Percentiles rank a stretch among this genome's conserved stretches.
Conservation (phyloP, 73 alveolate species). For the Paraurostyla sp. region DNA sequence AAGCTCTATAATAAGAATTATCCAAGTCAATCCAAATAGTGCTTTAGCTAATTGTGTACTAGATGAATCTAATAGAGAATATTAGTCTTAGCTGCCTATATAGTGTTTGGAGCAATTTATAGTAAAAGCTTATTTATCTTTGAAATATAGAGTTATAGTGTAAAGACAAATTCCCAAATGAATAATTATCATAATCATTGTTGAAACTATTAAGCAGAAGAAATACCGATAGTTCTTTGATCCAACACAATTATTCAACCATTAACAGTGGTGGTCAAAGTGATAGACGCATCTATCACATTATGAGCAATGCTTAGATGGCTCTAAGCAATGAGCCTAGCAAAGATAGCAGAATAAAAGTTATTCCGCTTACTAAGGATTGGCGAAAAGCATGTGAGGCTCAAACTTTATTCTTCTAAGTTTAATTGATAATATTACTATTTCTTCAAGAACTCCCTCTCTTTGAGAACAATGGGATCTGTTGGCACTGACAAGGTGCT, state of each 20-base stretch:
- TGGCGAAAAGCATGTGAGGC: not conserved
- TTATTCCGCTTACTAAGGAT: not conserved
- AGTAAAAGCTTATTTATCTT: not conserved
- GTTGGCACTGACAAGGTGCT: constrained; percentile 46
- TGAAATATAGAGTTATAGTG: not conserved
- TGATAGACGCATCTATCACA: constrained; percentile 90
- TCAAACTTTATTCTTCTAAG: not conserved
- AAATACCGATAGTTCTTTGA: constrained; percentile 70
- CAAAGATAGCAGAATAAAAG: constrained; percentile 60
- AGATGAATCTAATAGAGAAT: no score
- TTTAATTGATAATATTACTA: not conserved
- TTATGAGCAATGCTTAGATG: constrained; percentile 85
- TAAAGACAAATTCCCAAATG: constrained; percentile 12
- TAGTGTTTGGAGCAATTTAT: not conserved
- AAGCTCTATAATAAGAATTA: constrained; percentile 3
- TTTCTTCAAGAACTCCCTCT: constrained; percentile 10
- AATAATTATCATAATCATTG: not conserved
- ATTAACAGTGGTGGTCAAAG: constrained; percentile 93
- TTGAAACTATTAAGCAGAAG: constrained; percentile 11
- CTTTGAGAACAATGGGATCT: constrained; percentile 32
- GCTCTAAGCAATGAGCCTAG: constrained; percentile 61
- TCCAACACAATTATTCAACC: constrained; percentile 92
- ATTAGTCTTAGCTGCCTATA: no score
- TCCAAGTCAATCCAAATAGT: constrained; percentile 41
- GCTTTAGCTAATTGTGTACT: not conserved